Base-by-base conservation (phyloP, 2,329 filamentous ascomycete genomes). In the Pseudopithomyces chartarum region DNA sequence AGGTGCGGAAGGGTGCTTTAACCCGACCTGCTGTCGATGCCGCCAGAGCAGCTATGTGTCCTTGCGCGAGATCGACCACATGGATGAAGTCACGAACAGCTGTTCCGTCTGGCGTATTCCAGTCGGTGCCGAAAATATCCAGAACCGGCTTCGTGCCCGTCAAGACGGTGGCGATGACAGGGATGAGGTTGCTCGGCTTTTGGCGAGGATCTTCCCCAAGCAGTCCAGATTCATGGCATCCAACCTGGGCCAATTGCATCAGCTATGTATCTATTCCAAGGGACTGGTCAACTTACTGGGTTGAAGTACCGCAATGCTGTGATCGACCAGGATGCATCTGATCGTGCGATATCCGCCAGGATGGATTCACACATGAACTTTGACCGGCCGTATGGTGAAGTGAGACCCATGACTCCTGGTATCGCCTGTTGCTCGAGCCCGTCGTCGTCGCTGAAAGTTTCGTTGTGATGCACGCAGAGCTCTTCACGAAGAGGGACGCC, bases 341-440 rank as follows among this genome's bases (percentile, higher is more conserved):
- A 82, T 17, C 78, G 74, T 13, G 85, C 85, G 39, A 87, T 73
- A 66, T 89, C 87, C 13, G 84, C 83, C 13, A 89, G 75, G 45
- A 89, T 88, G 8, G 85, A 85, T 67, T 89, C 87, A 57, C 84
- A 85, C 74, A 89, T 86, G 79, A 85, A 89, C 71, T 89, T 89
- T 2, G 86, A 85, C 51, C 87, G 81, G 17, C 86, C 87, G 65
- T 89, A 89, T 1, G 87, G 86, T 63, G 85, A 87, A 13, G 85
- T 87, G 56, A 89, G 79, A 10, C 86, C 85, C 15, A 80, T 77
- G 32, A 79, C 82, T 12, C 84, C 84, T 12, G 81, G 78, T 38
- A 80, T 68, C 29, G 79, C 74, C 11, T 71, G 70, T 29, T 74
- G 76, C 49, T 80, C 74, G 2, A 73, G 50, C 5, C 81, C 82